These are phyloP conservation scores for Selaginella tamariscina DNA, from an alignment of 75 land plant genomes.

Conservation along the genomic window DNA sequence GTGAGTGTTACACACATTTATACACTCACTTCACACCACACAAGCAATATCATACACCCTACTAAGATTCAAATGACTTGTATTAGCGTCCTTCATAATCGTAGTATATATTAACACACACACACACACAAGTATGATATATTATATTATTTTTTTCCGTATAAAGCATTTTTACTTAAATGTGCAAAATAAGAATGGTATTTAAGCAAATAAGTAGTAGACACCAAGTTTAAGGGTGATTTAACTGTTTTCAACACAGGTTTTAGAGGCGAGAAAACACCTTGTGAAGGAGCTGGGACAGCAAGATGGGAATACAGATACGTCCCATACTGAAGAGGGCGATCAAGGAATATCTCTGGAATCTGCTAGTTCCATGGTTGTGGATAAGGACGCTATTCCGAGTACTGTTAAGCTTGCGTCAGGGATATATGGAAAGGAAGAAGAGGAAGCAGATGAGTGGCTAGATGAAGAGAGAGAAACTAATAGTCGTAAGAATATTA, in stretches of 20 bases:
- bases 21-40: neutral
- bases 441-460: constrained; percentile 59
- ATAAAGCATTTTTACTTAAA: too few species aligned
- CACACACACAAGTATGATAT: too few species aligned
- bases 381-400: constrained; percentile 14
- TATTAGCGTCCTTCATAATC: neutral
- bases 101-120: too few species aligned
- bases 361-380: constrained; percentile 10
- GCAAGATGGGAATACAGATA: neutral
- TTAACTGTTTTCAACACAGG: too few species aligned
- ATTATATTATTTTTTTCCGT: neutral
- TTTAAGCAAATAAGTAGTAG: too few species aligned
- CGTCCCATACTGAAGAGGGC: constrained; percentile 20
- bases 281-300: constrained; percentile 48
- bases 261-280: constrained; percentile 26
- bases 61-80: too few species aligned
- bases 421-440: constrained; percentile 20
- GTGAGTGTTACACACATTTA: neutral
- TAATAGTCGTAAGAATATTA: neutral
- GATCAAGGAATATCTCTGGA: too few species aligned
- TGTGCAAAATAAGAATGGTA: too few species aligned
- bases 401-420: constrained; percentile 8
- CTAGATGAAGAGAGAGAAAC: constrained; percentile 32
- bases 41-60: too few species aligned
- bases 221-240: too few species aligned